Evolutionary conservation across 495 filamentous ascomycete genomes (phyloP), one percentile per base, ranked within the genome.

Genomic region (Daldinia vernicosa): DNA sequence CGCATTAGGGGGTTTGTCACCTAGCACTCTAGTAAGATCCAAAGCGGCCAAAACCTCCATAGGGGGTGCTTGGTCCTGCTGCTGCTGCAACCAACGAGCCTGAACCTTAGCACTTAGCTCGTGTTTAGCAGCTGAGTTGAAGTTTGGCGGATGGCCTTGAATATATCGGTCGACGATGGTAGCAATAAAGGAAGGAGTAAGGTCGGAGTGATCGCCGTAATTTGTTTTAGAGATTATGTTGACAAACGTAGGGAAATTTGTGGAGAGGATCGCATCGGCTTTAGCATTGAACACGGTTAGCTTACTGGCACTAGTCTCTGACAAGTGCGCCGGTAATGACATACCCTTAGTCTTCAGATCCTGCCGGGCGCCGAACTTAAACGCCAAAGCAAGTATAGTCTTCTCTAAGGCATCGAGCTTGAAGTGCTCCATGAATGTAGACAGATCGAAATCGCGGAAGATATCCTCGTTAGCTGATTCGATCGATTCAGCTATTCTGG

Each of bases 391-490:
- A 47, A 99, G 84, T n/a, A 95, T 84, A 17, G 92, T 91, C 84
- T 96, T 97, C 74, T 93, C 86, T 15, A 97, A 74, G 8, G 93
- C 88, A 79, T 97, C 93, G 35, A 99, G 84, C 67, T 93, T 91
- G 83, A 98, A 98, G 76, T 97, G 93, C 58, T 94, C 91, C 84
- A 97, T 87, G 73, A 99, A 98, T 4, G 89, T 92, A 4, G 92
- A 91, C 11, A 98, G 85, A 75, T 98, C 94, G 70, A 98, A 97
- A 75, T 98, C 94, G 47, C 91, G 89, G 80, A 97, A 97, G 28
- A 97, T 88, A 70, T 98, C 93, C 63, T 93, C 93, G 69, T 83
- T 85, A 17, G 90, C 90, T 1, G 89, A 88, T 77, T 97, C 94
- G 69, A 99, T 91, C 15, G 93, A 92, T 77, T 98, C 93, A 60